phyloP scores from a whole-genome alignment of 2,329 filamentous ascomycete genomes.

The Aspergillus ochraceus region DNA sequence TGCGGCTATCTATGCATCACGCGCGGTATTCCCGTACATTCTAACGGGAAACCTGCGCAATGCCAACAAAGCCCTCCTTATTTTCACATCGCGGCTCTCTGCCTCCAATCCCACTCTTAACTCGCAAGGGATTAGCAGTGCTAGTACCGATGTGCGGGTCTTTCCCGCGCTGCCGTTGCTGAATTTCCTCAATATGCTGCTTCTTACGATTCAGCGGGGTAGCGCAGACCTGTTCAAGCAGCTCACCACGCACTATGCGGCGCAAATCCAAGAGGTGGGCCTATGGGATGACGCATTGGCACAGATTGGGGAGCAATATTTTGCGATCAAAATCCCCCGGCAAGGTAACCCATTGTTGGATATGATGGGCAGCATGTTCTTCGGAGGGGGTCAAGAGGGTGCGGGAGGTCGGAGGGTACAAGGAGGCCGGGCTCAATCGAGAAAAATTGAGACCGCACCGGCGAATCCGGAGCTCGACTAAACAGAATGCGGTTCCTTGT shows the following conservation, averaged over 20 bases:
- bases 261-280: slow-evolving; percentile 72
- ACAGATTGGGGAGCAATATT: slow-evolving; percentile 94
- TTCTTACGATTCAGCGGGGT: slow-evolving; percentile 80
- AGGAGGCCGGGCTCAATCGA: slow-evolving; percentile 34
- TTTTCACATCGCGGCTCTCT: slow-evolving; percentile 69
- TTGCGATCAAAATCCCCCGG: slow-evolving; percentile 81
- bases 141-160: slow-evolving; percentile 71
- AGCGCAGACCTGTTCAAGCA: slow-evolving; percentile 76
- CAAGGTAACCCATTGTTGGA: slow-evolving; percentile 93
- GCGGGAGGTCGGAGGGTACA: slow-evolving; percentile 39
- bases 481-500: slow-evolving; percentile 4
- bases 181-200: slow-evolving; percentile 85
- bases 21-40: slow-evolving; percentile 87
- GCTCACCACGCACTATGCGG: slow-evolving; percentile 76
- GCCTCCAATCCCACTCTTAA: slow-evolving; percentile 61
- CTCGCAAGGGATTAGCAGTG: slow-evolving; percentile 77
- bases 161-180: slow-evolving; percentile 91
- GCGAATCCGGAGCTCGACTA: slow-evolving; percentile 48
- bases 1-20: slow-evolving; percentile 80
- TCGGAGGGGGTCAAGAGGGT: slow-evolving; percentile 62
- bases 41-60: slow-evolving; percentile 86
- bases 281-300: slow-evolving; percentile 81
- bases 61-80: slow-evolving; percentile 76
- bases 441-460: slow-evolving; percentile 49
- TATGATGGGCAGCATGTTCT: slow-evolving; percentile 96